Evolutionary conservation across 768 basidiomycete genomes (phyloP), one percentile per base, ranked within the genome.

Genomic region (Suillus lakei): DNA sequence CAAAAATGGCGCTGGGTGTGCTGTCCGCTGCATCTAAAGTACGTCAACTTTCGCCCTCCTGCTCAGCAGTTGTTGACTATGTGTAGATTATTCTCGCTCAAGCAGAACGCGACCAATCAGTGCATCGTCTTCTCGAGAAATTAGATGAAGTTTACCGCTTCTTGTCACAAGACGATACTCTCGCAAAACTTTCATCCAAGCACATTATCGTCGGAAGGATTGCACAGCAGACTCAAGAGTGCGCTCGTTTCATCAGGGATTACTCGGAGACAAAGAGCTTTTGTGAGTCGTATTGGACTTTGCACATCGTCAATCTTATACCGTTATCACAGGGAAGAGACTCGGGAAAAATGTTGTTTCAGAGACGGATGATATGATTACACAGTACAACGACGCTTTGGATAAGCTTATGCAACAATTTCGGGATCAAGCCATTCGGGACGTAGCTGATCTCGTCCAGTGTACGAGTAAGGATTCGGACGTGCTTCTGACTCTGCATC

Each of bases 241-340:
- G 75, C 50, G 74, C 68, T 0, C 67, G 72, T 62, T 76, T 76
- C 55, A 74, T 76, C 30, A 68, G 64, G 7, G 70, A 71, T n/a
- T 76, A 76, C 62, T 68, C 72, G 16, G 67, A 64, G 48, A 71
- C 63, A 9, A 69, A 69, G 54, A 69, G 60, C 32, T 71, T 70
- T 58, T 55, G 72, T 75, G 38, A 32, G 53, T n/a, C 18, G 13
- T 32, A 68, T 67, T 6, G 16, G 3, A 12, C 15, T 36, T 5
- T 8, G 21, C 16, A n/a, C 10, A 26, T 32, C 18, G 6, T 13
- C 9, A 26, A 38, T 38, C 12, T 13, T 13, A 54, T 12, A n/a
- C 7, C 15, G 15, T 30, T n/a, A n/a, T 28, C 3, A 38, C 32
- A 63, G 62, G 62, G 62, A 15, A 18, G 13, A 34, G 62, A 16